Percentiles rank a stretch among this genome's conserved stretches.
Conservation (phyloP, 768 basidiomycete species). For the Lactarius hatsudake region DNA sequence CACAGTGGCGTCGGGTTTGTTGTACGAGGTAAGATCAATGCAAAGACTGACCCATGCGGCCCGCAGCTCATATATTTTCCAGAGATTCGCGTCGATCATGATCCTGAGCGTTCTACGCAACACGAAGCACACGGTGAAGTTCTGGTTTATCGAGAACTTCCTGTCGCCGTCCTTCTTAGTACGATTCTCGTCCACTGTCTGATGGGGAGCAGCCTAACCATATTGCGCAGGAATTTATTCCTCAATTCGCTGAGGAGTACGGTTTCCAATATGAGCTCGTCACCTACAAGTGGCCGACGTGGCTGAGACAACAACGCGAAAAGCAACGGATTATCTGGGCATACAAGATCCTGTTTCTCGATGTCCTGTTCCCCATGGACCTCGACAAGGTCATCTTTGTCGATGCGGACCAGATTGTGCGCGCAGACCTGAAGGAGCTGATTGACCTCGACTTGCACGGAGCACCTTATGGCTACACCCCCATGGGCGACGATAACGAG, state of each 20-base stretch:
- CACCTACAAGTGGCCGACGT: conserved; percentile 99
- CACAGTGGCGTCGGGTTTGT: conserved; percentile 93
- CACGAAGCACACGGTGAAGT: conserved; percentile 93
- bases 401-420: conserved; percentile 96
- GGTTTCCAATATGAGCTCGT: conserved; percentile 95
- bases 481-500: conserved; percentile 92
- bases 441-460: conserved; percentile 92
- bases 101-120: conserved; percentile 93
- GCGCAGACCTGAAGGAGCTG: conserved; percentile 91
- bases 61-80: conserved; percentile 11
- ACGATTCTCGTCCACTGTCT: conserved; percentile 28
- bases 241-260: conserved; percentile 87
- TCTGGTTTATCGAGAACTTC: conserved; percentile 99
- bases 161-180: conserved; percentile 95
- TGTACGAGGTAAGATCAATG: conserved; percentile 74
- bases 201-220: conserved; percentile 3
- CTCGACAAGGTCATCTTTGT: conserved; percentile 99
- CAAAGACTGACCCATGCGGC: not conserved
- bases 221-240: conserved; percentile 78
- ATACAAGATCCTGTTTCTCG: conserved; percentile 98
- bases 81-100: conserved; percentile 99
- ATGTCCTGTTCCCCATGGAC: conserved; percentile 98
- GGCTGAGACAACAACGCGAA: conserved; percentile 95
- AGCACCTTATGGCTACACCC: conserved; percentile 93
- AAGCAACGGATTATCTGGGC: conserved; percentile 99